Evolutionary conservation across 2,329 filamentous ascomycete species (phyloP), one percentile per base, ranked within the genome.

Genomic region (Fusarium udum): DNA sequence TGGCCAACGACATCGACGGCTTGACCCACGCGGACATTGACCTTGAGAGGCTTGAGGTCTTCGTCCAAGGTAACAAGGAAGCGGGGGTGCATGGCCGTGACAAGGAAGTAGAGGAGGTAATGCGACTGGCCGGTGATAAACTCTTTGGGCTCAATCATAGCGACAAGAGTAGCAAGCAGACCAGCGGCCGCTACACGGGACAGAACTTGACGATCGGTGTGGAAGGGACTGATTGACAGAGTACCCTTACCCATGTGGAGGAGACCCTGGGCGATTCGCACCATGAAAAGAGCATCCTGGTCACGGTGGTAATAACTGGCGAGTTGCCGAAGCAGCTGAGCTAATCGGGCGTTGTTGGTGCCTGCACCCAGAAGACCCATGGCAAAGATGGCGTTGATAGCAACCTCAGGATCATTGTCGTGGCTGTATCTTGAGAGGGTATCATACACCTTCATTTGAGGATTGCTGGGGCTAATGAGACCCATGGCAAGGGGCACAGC

Each of bases 391-490:
- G 96, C 95, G 80, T 98, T 99, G 83, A 99, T 93, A 43, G 96
- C 96, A 52, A 99, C 96, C 79, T 99, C 96, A 71, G 95, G 97
- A 84, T 99, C 96, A 76, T 96, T 99, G 85, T 99, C 96, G 88
- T 99, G 96, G 73, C 93, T 97, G 88, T 99, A 99, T 80, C 96
- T 89, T 58, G 96, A 99, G 16, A 99, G 87, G 2, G 96, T 99
- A 82, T 99, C 96, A 85, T 99, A 99, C 53, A 99, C 93, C 88
- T 98, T 99, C 95, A 99, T 99, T 82, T 99, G 97, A 16, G 96
- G 96, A 85, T 99, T 99, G 85, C 95, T 98, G 18, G 97, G 94
- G 84, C 94, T 97, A 80, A 99, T 92, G 61, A 99, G 89, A 79
- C 95, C 97, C 94, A 99, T 97, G 32, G 96, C 96, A 61, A 99